Evolutionary conservation across 1,284 basidiomycete species (phyloP).

Genomic region (Cutaneotrichosporon spelunceum): DNA sequence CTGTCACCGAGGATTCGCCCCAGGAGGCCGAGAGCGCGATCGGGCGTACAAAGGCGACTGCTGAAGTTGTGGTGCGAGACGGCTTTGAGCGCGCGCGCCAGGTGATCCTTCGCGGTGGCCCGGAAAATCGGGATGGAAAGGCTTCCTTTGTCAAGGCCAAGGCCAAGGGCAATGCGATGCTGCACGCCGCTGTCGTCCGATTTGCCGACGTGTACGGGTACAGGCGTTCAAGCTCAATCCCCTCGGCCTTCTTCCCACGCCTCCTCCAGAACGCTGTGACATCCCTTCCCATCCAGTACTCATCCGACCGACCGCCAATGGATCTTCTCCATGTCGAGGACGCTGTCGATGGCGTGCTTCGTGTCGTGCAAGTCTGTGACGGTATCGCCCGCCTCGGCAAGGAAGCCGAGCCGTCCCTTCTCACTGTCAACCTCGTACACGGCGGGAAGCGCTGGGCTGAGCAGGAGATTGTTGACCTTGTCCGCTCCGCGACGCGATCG

Average conservation of each 20-base stretch:
- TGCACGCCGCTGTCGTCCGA: conserved; percentile 35
- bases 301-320: conserved; percentile 33
- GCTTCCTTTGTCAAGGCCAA: background rate
- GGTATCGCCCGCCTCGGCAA: background rate
- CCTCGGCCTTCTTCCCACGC: conserved; percentile 40
- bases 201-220: conserved; percentile 48
- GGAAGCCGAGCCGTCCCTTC: conserved; percentile 10
- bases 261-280: conserved; percentile 42
- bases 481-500: conserved; percentile 37
- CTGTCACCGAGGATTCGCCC: conserved; percentile 24
- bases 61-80: conserved; percentile 32
- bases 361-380: conserved; percentile 19
- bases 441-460: conserved; percentile 39
- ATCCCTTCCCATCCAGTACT: conserved; percentile 44
- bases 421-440: conserved; percentile 41
- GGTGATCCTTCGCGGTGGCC: background rate
- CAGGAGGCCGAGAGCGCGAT: conserved; percentile 30
- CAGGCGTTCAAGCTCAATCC: conserved; percentile 27
- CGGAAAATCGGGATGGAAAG: background rate
- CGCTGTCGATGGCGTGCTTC: conserved; percentile 34
- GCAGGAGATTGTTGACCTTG: conserved; percentile 38
- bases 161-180: background rate
- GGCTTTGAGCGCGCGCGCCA: conserved; percentile 9
- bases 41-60: conserved; percentile 41
- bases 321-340: conserved; percentile 46